Percentiles rank a stretch among this genome's conserved stretches.
phyloP scores from a whole-genome alignment of 2,329 filamentous ascomycete species.

The Ilyonectria sp. region DNA sequence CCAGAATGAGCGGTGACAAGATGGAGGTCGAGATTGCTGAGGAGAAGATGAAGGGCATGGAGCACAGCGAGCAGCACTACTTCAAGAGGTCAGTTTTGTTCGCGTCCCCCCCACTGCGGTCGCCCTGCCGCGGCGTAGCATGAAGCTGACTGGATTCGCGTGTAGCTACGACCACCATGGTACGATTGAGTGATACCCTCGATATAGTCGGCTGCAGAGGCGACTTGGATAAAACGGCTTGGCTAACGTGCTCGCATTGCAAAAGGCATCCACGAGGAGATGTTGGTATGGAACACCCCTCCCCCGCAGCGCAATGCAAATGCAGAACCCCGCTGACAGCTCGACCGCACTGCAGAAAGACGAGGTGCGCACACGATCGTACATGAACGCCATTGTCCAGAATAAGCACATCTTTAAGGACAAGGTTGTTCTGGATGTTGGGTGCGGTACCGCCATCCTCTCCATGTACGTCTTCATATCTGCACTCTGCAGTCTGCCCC shows the following conservation, averaged over 20 bases:
- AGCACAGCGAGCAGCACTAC: conserved; percentile 98
- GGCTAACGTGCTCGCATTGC: conserved; percentile 50
- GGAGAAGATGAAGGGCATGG: conserved; percentile 79
- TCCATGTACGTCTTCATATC: conserved; percentile 82
- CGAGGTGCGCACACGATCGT: conserved; percentile 95
- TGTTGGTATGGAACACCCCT: conserved; percentile 80
- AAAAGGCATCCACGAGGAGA: conserved; percentile 95
- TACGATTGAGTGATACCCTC: conserved; percentile 57
- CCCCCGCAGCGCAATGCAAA: conserved; percentile 34
- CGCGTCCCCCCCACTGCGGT: conserved; percentile 27
- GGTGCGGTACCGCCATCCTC: conserved; percentile 96
- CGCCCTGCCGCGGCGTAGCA: background rate
- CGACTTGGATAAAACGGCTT: conserved; percentile 17
- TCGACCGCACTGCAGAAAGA: conserved; percentile 79
- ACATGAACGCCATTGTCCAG: conserved; percentile 97
- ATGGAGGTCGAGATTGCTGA: conserved; percentile 75
- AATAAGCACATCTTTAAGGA: conserved; percentile 94
- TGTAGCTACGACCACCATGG: conserved; percentile 97
- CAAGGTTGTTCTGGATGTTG: conserved; percentile 92
- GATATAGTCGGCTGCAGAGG: conserved; percentile 48
- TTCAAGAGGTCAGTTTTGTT: conserved; percentile 85
- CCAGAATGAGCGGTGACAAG: conserved; percentile 64
- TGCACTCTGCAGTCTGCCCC: conserved; percentile 20
- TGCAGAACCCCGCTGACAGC: conserved; percentile 40
- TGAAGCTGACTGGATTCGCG: conserved; percentile 53